Evolutionary conservation across 257 asterid species (phyloP).

Genomic region (Galeopsis tetrahit): DNA sequence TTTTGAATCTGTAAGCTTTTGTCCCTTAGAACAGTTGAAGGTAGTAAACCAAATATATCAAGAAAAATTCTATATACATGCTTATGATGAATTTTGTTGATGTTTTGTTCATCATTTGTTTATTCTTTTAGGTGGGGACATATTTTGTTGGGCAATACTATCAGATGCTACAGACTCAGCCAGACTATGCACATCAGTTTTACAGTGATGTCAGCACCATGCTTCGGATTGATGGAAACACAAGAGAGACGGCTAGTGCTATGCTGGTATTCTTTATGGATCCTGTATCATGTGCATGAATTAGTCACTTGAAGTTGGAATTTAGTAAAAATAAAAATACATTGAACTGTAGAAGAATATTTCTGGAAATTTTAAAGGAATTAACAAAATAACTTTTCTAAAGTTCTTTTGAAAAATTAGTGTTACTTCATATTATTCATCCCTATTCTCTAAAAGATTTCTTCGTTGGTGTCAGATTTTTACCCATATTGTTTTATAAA

Average conservation of each 20-base stretch:
- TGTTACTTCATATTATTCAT: background rate
- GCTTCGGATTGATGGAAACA: conserved; percentile 87
- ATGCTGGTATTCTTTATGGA: conserved; percentile 69
- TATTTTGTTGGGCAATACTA: conserved; percentile 97
- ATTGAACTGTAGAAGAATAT: background rate
- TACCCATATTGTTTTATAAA: background rate
- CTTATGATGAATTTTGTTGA: conserved; percentile 18
- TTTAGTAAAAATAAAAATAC: conserved; percentile 7
- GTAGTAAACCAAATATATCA: background rate
- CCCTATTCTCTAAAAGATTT: background rate
- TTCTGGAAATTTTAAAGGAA: background rate
- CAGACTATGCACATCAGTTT: conserved; percentile 83
- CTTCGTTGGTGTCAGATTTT: background rate
- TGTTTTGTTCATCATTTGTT: conserved; percentile 25
- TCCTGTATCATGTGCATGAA: conserved; percentile 27
- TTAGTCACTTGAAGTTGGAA: background rate
- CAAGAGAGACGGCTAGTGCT: conserved; percentile 73
- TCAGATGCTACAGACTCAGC: conserved; percentile 87
- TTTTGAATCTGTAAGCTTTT: background rate
- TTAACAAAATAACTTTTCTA: background rate
- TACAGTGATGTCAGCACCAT: conserved; percentile 89
- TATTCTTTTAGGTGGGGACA: conserved; percentile 74
- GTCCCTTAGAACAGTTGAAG: conserved; percentile 7
- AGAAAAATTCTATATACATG: background rate
- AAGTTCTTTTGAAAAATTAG: background rate